Conservation (phyloP, 2,329 filamentous ascomycete species). For the Trichophyton simii region DNA sequence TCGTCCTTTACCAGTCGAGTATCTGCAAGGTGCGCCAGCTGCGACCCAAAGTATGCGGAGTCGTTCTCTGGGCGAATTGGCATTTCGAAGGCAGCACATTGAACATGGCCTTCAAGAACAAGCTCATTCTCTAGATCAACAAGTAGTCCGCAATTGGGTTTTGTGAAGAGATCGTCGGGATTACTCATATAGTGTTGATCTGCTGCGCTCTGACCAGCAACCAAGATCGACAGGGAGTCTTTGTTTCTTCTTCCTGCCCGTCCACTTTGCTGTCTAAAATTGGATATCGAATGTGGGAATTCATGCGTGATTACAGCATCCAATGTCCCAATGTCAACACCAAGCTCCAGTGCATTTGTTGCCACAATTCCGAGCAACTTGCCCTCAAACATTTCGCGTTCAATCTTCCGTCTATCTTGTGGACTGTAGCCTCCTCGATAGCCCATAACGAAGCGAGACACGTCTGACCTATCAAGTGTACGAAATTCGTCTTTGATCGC, state of each 20-base stretch:
- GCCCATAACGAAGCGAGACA: slow-evolving; percentile 73
- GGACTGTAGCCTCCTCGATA: slow-evolving; percentile 93
- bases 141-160: slow-evolving; percentile 76
- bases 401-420: slow-evolving; percentile 76
- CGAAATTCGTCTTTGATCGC: slow-evolving; percentile 69
- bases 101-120: slow-evolving; percentile 82
- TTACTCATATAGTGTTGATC: slow-evolving; percentile 98
- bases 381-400: slow-evolving; percentile 93
- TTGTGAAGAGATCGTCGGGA: slow-evolving; percentile 79
- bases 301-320: slow-evolving; percentile 90
- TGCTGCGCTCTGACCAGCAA: slow-evolving; percentile 78
- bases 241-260: slow-evolving; percentile 84
- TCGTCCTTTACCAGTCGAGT: slow-evolving; percentile 63
- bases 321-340: slow-evolving; percentile 86
- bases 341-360: slow-evolving; percentile 82
- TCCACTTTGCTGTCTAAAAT: slow-evolving; percentile 86
- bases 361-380: slow-evolving; percentile 87
- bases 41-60: slow-evolving; percentile 61
- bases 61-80: slow-evolving; percentile 73
- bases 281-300: slow-evolving; percentile 91
- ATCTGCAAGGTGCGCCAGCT: slow-evolving; percentile 56
- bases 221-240: slow-evolving; percentile 78
- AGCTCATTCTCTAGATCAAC: slow-evolving; percentile 88
- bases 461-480: slow-evolving; percentile 59
- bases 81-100: slow-evolving; percentile 93